Base-by-base conservation (phyloP, 108 stramenopile genomes). In the Aureococcus anophagefferens region DNA sequence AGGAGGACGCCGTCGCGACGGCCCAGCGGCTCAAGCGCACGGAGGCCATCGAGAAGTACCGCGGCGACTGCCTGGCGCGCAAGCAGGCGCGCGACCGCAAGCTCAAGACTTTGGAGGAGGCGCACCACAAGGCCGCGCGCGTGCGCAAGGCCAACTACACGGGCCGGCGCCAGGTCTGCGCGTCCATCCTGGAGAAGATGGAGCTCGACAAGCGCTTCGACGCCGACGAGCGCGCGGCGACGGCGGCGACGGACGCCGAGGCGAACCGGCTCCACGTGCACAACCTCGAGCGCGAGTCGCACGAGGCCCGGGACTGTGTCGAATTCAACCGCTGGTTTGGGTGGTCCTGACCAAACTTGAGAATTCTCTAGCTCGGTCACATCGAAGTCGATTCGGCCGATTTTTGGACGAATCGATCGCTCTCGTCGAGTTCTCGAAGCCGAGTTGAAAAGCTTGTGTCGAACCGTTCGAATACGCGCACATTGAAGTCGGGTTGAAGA, bases 201-300 rank as follows among this genome's bases (percentile, higher is more conserved):
- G 7, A 44, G 32, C 62, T 70, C 17, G 59, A 70, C 14, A 16
- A 32, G 32, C 69, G 59, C n/a, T 59, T 62, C 33, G 69, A 70
- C 4, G 37, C 34, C 3, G 69, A 70, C 21, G 69, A 70, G 59
- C 25, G 46, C 32, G 69, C 69, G 18, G 69, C 69, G 13, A 25
- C 32, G 21, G 59, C n/a, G 16, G 33, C 34, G 5, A 33, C 59
- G 1, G 33, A 62, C 3, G 17, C 18, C 5, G 69, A 70, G 62
- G 25, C 59, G 32, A n/a, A 35, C 21, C 33, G 35, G 14, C 63
- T 71, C 7, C 17, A 18, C 5, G 29, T 63, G 28, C 63, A 63
- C 62, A 71, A 71, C 70, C 34, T 0, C 28, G 25, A 30, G 32
- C 37, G 30, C 40, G 70, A 71, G 5, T 18, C 30, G 28, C 33